Evolutionary conservation across 2,329 filamentous ascomycete genomes (phyloP).

Genomic region (Fusarium phyllophilum): DNA sequence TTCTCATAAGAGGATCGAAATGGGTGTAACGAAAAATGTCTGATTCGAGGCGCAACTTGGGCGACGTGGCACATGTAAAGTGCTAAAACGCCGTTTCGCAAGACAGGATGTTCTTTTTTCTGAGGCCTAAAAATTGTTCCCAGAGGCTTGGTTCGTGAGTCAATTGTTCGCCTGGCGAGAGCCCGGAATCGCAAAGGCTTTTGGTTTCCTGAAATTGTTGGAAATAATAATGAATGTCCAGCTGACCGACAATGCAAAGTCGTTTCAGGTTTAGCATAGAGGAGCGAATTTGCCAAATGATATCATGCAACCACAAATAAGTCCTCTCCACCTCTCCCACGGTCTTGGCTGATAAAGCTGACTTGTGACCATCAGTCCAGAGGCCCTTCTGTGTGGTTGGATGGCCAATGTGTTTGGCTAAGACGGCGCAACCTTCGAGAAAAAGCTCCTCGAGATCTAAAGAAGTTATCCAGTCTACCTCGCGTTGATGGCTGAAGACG

Average conservation of each 20-base stretch:
- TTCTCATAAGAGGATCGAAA: fast-evolving
- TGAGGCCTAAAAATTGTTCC: fast-evolving
- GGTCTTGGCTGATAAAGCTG: too few species aligned
- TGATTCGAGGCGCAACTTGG: background rate
- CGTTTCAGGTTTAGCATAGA: background rate
- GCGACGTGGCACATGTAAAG: background rate
- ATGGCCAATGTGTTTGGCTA: background rate
- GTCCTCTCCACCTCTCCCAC: background rate
- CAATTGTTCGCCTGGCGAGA: fast-evolving
- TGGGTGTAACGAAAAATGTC: background rate
- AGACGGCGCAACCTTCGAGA: background rate
- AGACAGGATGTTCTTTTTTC: fast-evolving
- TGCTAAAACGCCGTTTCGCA: background rate
- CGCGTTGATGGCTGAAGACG: background rate
- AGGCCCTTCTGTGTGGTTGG: background rate
- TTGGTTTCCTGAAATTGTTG: fast-evolving
- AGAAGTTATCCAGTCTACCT: background rate
- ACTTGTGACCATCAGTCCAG: background rate
- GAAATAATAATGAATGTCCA: fast-evolving
- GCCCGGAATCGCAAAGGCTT: background rate
- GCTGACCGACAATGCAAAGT: fast-evolving
- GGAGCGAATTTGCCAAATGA: background rate
- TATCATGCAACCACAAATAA: background rate
- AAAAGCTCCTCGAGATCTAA: background rate
- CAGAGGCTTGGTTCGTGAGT: background rate